phyloP scores from a whole-genome alignment of 2,329 filamentous ascomycete species.

The Penicillium freii region DNA sequence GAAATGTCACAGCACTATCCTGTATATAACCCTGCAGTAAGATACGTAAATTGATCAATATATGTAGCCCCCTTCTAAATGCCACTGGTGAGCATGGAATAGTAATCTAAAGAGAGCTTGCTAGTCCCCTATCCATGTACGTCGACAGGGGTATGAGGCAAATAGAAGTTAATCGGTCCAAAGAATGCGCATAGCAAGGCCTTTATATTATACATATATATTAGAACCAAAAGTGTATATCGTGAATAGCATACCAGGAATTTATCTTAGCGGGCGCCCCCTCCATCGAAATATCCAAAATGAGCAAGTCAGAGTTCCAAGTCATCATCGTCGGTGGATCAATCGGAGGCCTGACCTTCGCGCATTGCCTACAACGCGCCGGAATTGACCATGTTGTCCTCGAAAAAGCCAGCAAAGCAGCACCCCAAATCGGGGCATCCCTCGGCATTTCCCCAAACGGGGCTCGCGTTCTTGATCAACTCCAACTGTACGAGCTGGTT shows the following conservation, averaged over 20 bases:
- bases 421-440: background rate
- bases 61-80: background rate
- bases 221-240: background rate
- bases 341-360: background rate
- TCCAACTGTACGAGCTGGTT: background rate
- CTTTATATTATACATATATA: background rate
- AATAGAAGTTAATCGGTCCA: background rate
- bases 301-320: background rate
- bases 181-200: background rate
- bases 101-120: background rate
- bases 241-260: too few relatives aligned
- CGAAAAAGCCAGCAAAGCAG: background rate
- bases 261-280: background rate
- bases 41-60: background rate
- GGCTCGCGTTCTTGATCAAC: background rate
- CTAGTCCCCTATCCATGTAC: background rate
- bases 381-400: background rate
- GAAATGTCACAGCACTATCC: background rate
- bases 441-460: background rate
- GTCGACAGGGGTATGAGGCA: background rate
- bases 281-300: background rate
- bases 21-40: background rate
- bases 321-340: background rate
- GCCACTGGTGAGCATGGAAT: background rate
- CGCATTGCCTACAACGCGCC: background rate